Evolutionary conservation across 257 asterid genomes (phyloP).

Genomic region (Nicotiana benthamiana): DNA sequence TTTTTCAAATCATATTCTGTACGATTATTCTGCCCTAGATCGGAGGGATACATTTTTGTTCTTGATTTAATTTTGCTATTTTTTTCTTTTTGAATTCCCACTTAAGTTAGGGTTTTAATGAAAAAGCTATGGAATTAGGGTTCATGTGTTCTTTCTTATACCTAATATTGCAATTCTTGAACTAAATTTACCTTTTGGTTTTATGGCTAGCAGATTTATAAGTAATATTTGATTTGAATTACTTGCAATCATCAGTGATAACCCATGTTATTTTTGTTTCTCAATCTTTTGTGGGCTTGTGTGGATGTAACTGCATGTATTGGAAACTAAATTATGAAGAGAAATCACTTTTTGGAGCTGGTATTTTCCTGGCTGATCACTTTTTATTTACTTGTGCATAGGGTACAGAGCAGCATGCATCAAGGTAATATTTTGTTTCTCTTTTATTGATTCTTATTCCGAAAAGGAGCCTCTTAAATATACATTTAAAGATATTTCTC

Average conservation of each 20-base stretch:
- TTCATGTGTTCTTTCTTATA: background rate
- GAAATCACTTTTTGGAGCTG: background rate
- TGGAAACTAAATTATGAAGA: background rate
- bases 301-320: background rate
- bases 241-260: background rate
- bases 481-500: background rate
- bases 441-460: background rate
- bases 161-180: background rate
- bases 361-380: background rate
- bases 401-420: conserved; percentile 32
- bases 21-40: background rate
- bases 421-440: conserved; percentile 35
- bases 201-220: background rate
- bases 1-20: background rate
- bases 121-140: background rate
- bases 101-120: background rate
- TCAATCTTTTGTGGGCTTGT: background rate
- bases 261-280: background rate
- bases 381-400: conserved; percentile 21
- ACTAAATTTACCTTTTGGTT: background rate
- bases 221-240: background rate
- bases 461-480: background rate
- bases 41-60: background rate
- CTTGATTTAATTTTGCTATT: background rate
- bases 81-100: background rate